Percentiles rank a stretch among this genome's conserved stretches.
These are phyloP conservation scores for Hyparrhenia diplandra DNA, from an alignment of 176 grass and related monocot genomes.

Conservation along the genomic window DNA sequence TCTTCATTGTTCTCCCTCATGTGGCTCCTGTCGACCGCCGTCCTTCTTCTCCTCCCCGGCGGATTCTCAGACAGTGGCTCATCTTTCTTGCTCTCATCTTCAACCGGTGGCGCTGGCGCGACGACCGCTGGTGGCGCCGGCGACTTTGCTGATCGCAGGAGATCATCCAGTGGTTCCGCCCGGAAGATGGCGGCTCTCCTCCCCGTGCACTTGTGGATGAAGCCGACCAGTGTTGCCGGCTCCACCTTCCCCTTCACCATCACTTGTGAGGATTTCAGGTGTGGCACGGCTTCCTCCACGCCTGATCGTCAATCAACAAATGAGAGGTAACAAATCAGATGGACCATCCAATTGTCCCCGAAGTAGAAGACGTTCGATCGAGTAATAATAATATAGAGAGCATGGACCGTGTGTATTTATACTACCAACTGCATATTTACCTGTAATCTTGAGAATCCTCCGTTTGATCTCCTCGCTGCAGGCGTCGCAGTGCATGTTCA, in stretches of 20 bases:
- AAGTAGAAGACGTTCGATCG: no score
- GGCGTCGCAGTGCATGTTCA: conserved; percentile 67
- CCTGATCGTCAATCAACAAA: conserved; percentile 18
- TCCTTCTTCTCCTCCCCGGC: background rate
- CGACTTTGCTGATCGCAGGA: background rate
- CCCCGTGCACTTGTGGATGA: conserved; percentile 44
- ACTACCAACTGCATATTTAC: background rate
- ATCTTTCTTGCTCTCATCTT: background rate
- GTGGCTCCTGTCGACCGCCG: background rate
- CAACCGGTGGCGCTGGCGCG: background rate
- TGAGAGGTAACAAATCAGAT: background rate
- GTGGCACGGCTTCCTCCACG: conserved; percentile 33
- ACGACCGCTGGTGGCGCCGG: background rate
- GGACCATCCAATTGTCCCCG: no score
- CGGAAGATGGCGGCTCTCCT: conserved; percentile 28
- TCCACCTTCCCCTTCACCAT: conserved; percentile 42
- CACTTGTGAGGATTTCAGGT: conserved; percentile 42
- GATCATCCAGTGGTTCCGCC: conserved; percentile 18
- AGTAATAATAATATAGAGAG: no score
- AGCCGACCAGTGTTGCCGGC: conserved; percentile 34
- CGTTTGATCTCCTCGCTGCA: conserved; percentile 64
- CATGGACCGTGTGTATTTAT: no score
- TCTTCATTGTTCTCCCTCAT: background rate
- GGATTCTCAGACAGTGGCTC: background rate
- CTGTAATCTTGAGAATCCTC: conserved; percentile 62